These are phyloP conservation scores for Chrysanthemum seticuspe DNA, from an alignment of 129 eudicot species.

Conservation along the genomic window DNA sequence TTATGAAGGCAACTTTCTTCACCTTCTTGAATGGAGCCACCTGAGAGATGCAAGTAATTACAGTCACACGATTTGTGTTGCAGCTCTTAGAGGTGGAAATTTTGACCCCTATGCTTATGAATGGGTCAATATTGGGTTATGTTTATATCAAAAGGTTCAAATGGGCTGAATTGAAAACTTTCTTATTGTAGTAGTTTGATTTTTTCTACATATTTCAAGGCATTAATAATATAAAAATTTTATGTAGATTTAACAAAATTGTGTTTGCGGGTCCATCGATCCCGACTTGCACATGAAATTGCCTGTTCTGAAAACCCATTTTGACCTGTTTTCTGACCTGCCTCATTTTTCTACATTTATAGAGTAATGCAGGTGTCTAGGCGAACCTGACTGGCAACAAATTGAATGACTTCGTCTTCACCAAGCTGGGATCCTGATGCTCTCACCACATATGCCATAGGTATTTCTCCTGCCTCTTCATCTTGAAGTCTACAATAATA, in stretches of 20 bases:
- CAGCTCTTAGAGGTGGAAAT: constrained; percentile 15
- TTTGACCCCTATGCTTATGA: neutral
- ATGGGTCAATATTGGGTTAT: constrained; percentile 3
- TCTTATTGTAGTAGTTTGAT: neutral
- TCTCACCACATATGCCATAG: constrained; percentile 74
- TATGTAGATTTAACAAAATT: neutral
- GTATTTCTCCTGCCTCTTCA: constrained; percentile 85
- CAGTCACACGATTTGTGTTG: constrained; percentile 16
- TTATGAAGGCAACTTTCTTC: constrained; percentile 64
- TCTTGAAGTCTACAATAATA: constrained; percentile 59
- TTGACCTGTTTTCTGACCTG: neutral
- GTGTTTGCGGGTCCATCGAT: neutral
- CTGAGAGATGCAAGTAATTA: constrained; percentile 35
- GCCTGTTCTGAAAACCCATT: neutral
- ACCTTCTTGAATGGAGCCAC: constrained; percentile 87
- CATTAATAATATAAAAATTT: neutral
- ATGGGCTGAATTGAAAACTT: neutral
- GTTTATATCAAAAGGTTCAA: neutral
- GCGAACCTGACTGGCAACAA: constrained; percentile 68
- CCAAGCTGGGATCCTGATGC: constrained; percentile 52
- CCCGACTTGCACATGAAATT: neutral
- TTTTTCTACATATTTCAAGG: neutral
- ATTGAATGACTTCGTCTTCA: constrained; percentile 69
- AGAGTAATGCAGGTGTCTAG: constrained; percentile 1
- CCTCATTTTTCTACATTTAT: neutral